Conservation (phyloP, 805 yeast species). For the Kuraishia piskuri region DNA sequence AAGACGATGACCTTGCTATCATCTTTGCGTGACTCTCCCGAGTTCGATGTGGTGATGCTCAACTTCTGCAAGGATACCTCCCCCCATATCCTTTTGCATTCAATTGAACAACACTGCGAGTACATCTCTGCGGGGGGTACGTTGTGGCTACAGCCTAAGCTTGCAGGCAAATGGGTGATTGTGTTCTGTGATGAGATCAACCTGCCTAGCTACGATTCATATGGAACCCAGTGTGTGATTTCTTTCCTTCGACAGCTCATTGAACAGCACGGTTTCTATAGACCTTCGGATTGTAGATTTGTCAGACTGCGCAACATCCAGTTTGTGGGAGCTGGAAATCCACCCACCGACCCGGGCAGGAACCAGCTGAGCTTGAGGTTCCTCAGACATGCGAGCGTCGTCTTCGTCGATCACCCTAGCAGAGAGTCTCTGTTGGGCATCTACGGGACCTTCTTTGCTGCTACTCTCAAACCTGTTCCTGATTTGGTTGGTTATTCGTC, state of each 20-base stretch:
- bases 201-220: conserved; percentile 62
- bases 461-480: conserved; percentile 55
- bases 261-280: conserved; percentile 76
- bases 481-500: conserved; percentile 43
- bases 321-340: conserved; percentile 94
- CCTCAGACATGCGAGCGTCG: conserved; percentile 52
- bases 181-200: conserved; percentile 91
- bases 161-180: conserved; percentile 62
- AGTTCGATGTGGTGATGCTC: conserved; percentile 53
- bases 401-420: conserved; percentile 79
- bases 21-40: conserved; percentile 49
- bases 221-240: conserved; percentile 66
- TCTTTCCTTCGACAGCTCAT: conserved; percentile 67
- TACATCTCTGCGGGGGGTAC: conserved; percentile 48
- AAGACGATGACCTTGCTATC: conserved; percentile 85
- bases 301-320: conserved; percentile 55
- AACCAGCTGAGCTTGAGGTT: conserved; percentile 48
- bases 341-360: conserved; percentile 77
- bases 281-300: conserved; percentile 52
- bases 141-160: conserved; percentile 42
- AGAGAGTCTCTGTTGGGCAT: conserved; percentile 52
- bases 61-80: conserved; percentile 81
- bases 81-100: conserved; percentile 48
- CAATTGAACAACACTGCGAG: conserved; percentile 66
- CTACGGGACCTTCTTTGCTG: conserved; percentile 47